Evolutionary conservation across 1,284 basidiomycete genomes (phyloP).

Genomic region (Peniophora sp.): DNA sequence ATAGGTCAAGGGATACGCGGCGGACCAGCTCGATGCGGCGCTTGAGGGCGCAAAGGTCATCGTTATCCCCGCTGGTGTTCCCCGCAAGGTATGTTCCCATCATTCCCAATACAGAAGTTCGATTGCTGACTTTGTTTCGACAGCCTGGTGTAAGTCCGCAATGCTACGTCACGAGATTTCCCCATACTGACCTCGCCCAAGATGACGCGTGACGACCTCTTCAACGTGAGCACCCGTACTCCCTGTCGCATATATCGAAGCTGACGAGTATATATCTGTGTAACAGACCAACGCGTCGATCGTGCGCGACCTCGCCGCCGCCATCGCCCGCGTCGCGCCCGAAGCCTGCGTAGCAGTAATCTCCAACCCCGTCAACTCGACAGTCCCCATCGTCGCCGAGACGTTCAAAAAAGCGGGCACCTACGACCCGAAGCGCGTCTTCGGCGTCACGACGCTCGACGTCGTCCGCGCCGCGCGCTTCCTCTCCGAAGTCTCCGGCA

Average conservation of each 20-base stretch:
- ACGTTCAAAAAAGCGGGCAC: constrained; percentile 91
- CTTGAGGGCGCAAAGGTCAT: constrained; percentile 85
- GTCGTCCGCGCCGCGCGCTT: constrained; percentile 95
- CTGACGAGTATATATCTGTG: no score
- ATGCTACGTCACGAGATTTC: constrained; percentile 9
- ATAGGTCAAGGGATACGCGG: constrained; percentile 74
- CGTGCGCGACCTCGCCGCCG: constrained; percentile 90
- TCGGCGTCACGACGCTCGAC: constrained; percentile 95
- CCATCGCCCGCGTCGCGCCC: constrained; percentile 82
- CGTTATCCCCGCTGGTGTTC: constrained; percentile 97
- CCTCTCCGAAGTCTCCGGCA: constrained; percentile 68
- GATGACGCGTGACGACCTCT: constrained; percentile 99
- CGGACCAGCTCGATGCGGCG: constrained; percentile 81
- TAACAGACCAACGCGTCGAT: constrained; percentile 89
- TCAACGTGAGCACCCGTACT: constrained; percentile 67
- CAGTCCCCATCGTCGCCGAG: constrained; percentile 94
- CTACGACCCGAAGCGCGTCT: constrained; percentile 77
- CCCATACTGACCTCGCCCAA: constrained; percentile 26
- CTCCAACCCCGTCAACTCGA: constrained; percentile 94
- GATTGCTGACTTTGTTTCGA: constrained; percentile 17
- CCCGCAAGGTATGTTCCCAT: constrained; percentile 68
- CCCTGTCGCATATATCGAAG: neutral
- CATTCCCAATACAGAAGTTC: constrained; percentile 3
- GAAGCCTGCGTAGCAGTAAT: constrained; percentile 93
- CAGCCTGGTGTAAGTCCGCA: constrained; percentile 46